Base-by-base conservation (phyloP, 176 grass and related monocot genomes). In the Avena insularis region DNA sequence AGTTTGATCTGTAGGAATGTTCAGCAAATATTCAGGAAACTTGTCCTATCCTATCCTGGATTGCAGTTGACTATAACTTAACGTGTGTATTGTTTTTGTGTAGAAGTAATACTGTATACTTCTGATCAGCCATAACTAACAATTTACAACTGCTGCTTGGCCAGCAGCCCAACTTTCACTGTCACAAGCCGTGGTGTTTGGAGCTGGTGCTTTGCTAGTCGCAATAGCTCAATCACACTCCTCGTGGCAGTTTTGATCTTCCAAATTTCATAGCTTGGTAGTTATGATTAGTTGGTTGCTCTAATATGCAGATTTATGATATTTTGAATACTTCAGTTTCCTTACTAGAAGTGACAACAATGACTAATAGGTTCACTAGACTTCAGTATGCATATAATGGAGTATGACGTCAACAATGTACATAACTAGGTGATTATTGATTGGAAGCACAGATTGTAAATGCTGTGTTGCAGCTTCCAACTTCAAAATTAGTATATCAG, bases 381-480 rank as follows among this genome's bases (percentile, higher is more conserved):
- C 43, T 73, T 10, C 70, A 48, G 0, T 68, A 48, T 7, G 4
- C 40, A 73, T 45, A 45, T 71, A 2, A 43, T 43, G n/a, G 23
- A 23, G 23, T 45, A n/a, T n/a, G 11, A 38, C 59, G 48, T 48
- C 6, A 29, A 10, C 8, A 47, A 5, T 59, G 40, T 57, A 8
- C 1, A 6, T 54, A 68, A 70, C 19, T 71, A 70, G 38, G 19
- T 71, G 57, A 54, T 31, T 10, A 14, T 48, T 48, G 9, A 29
- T 72, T 60, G 60, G 13, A 89, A 64, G 2, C 61, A 11, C 12
- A 13, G 17, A 53, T 72, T 61, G 50, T 45, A 89, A 79, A 64
- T 79, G 29, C 9, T 29, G 9, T 36, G 1, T 6, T 36, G 46
- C 15, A 55, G 9, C 70, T 12, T 82, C 20, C 14, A 84, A 46